These are phyloP conservation scores for Orbilia oligospora DNA, from an alignment of 2,329 filamentous ascomycete genomes.

Conservation along the genomic window DNA sequence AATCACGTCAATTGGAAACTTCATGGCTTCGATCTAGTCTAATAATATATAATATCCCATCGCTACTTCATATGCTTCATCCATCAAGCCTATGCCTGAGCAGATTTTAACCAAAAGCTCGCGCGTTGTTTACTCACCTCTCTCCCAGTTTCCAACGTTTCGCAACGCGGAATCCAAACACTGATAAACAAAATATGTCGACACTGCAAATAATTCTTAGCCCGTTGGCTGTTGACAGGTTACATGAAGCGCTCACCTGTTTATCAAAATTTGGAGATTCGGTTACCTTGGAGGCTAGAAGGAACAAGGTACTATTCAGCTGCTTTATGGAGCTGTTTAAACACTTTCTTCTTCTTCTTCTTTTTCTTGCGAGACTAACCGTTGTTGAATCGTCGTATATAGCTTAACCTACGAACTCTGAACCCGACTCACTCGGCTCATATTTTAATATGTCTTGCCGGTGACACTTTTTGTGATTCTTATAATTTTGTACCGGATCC, in stretches of 20 bases:
- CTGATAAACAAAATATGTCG: slow-evolving; percentile 40
- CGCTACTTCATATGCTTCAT: not conserved
- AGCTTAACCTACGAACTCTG: slow-evolving; percentile 54
- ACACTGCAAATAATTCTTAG: slow-evolving; percentile 70
- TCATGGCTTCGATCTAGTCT: not conserved
- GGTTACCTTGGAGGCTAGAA: slow-evolving; percentile 71
- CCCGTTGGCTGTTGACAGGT: slow-evolving; percentile 69
- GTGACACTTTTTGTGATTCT: slow-evolving; percentile 52
- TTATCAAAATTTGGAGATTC: slow-evolving; percentile 71
- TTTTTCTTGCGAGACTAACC: no score
- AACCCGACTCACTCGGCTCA: slow-evolving; percentile 55
- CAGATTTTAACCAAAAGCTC: not conserved
- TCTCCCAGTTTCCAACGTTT: slow-evolving; percentile 26
- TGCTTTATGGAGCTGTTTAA: no score
- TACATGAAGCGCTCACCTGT: slow-evolving; percentile 71
- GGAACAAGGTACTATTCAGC: slow-evolving; percentile 67
- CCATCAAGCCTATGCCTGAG: not conserved
- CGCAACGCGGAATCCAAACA: slow-evolving; percentile 35
- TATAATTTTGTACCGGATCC: slow-evolving; percentile 57
- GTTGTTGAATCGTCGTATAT: not conserved
- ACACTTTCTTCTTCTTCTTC: no score
- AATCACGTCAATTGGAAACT: not conserved
- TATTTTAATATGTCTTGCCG: slow-evolving; percentile 50
- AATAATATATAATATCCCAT: slow-evolving; percentile 11
- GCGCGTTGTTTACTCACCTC: slow-evolving; percentile 41